Base-by-base conservation (phyloP, 1,139 yeast species). In the Taphrina communis region DNA sequence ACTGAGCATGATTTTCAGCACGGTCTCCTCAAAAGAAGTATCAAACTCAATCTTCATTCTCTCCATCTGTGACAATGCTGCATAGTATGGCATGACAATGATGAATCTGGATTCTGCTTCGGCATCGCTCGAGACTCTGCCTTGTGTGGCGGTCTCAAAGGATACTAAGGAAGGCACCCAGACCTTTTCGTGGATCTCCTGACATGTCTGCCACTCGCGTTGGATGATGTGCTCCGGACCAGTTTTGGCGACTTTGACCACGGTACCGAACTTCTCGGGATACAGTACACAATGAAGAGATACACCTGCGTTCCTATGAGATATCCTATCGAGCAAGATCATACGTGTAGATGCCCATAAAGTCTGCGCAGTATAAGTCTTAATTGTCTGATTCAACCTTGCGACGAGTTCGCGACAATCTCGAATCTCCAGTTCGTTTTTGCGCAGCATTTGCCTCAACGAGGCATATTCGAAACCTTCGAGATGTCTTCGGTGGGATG, bases 361-460 rank as follows among this genome's bases (percentile, higher is more conserved):
- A 12, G 21, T 53, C 42, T 53, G 58, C 11, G 58, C 58, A 6
- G 58, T 53, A 25, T 53, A 53, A 6, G 58, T 53, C 58, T 53
- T 53, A 44, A 53, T 53, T 14, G 58, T 53, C 19, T 53, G 58
- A 38, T 53, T 53, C 44, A 53, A 17, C 19, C 58, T 35, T 12
- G 58, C 58, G 11, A 53, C 58, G 19, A 53, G 58, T 36, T 53
- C 58, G 42, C 42, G 41, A 38, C 58, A 53, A 42, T 53, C 58
- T 42, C n/a, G 35, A 42, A 53, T 35, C 21, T 53, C 58, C 25
- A 53, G 21, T 17, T 53, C 58, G 42, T 53, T 53, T 21, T 53
- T 53, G 21, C 58, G 58, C 58, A 53, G 44, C 58, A 53, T 53
- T 19, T 53, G 58, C 2, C 58, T 2, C 17, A 53, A 19, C 11